A percentile compares a stretch with the other conserved stretches of the same genome.
These are phyloP conservation scores for Cryptosporidium parvum DNA, from an alignment of 169 alveolate species.

Conservation along the genomic window DNA sequence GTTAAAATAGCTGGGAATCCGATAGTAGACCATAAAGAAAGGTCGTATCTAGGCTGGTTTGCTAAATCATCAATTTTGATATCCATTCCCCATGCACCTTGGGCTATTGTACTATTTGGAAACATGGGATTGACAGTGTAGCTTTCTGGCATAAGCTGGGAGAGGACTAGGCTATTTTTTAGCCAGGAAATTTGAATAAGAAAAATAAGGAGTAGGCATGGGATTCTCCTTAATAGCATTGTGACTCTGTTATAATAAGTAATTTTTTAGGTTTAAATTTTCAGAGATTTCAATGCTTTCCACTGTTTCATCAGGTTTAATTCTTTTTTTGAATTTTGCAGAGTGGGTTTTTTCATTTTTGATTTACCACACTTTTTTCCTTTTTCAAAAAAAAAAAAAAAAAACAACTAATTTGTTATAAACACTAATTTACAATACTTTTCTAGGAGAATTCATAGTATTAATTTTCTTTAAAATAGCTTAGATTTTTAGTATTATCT, in stretches of 20 bases:
- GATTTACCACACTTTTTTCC: conserved; percentile 29
- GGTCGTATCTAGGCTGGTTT: conserved; percentile 68
- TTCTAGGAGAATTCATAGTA: not conserved
- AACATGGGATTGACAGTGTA: conserved; percentile 18
- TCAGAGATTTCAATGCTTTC: not conserved
- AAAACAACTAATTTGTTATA: not conserved
- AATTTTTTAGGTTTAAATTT: not conserved
- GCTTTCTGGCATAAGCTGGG: conserved; percentile 44
- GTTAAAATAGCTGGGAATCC: conserved; percentile 63
- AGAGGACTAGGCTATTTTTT: not conserved
- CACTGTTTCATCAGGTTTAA: not conserved
- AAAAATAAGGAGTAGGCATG: conserved; percentile 2
- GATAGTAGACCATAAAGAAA: conserved; percentile 60
- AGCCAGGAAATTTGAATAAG: not conserved
- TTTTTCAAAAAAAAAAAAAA: conserved; percentile 1
- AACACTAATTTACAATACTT: conserved; percentile 1
- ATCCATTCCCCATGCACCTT: conserved; percentile 77
- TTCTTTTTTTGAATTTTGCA: conserved; percentile 29
- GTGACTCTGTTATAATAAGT: not conserved
- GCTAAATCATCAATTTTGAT: not conserved
- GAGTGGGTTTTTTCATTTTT: conserved; percentile 24
- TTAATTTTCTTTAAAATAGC: not conserved
- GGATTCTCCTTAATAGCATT: conserved; percentile 5
- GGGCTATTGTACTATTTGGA: conserved; percentile 36
- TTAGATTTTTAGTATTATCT: not conserved